Base-by-base conservation (phyloP, 306 rosid species). In the Cicer bijugum region DNA sequence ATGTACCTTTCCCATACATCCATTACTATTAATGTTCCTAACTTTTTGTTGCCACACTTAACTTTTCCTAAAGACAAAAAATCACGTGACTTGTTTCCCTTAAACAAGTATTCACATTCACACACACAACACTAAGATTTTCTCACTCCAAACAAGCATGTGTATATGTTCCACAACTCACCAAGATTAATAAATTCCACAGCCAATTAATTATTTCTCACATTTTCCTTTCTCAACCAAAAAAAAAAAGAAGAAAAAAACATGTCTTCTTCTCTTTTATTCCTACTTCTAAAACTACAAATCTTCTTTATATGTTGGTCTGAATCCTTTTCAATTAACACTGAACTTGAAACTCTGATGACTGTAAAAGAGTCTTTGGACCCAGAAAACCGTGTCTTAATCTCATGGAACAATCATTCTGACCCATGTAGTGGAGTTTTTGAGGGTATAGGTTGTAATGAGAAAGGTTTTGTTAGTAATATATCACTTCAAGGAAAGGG, bases 391-490 rank as follows among this genome's bases (percentile, higher is more conserved):
- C 82, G 14, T 57, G 73, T 88, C 0, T 58, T 92, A 76, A 17
- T 60, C 10, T 88, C 98, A 7, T 92, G 98, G 98, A 84, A 82
- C 17, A 69, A 52, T 2, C 62, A 77, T 40, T 84, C 85, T 59
- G 95, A 92, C 42, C 97, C 91, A 1, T 92, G 98, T 20, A 70
- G 89, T 38, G 86, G 83, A 6, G 67, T 50, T 6, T 92, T 92
- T 53, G 91, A 80, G 20, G 98, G 98, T 19, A 91, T 92, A 35
- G 95, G 92, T 7, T 92, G 98, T 83, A 92, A 90, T 74, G 91
- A 86, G 20, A 74, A 85, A 11, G 83, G 80, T n/a, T 76, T 74
- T 37, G 91, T 92, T 11, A 81, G 91, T 6, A 92, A 90, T 62
- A 84, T 92, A 19, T 90, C 98, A 8, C 70, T 92, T 67, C 97